These are phyloP conservation scores for Odontarrhena argentea DNA, from an alignment of 345 rosid genomes.

Conservation along the genomic window DNA sequence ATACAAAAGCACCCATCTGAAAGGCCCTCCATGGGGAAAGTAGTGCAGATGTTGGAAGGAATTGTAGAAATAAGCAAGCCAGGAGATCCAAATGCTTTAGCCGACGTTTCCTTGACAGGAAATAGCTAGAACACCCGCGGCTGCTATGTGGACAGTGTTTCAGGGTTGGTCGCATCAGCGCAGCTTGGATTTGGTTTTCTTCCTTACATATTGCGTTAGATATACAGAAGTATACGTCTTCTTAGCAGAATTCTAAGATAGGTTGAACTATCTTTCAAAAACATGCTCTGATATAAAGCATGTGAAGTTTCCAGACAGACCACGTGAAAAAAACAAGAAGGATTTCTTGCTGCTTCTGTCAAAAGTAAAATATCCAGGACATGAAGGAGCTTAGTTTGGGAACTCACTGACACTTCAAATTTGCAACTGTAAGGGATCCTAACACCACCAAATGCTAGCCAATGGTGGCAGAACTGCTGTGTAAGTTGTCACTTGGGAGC, in stretches of 20 bases:
- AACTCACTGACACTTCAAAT: too few species aligned
- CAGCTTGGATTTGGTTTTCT: background rate
- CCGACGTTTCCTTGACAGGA: constrained; percentile 23
- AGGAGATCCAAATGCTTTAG: constrained; percentile 47
- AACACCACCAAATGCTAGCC: constrained; percentile 34
- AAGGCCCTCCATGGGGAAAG: constrained; percentile 61
- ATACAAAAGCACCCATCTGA: constrained; percentile 56
- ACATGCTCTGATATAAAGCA: background rate
- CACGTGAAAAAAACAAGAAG: too few species aligned
- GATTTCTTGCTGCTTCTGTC: too few species aligned
- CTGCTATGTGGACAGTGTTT: background rate
- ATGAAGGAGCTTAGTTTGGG: too few species aligned
- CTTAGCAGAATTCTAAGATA: background rate
- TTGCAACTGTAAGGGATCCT: too few species aligned
- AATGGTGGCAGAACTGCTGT: constrained; percentile 60
- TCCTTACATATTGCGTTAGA: too few species aligned
- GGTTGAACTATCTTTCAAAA: background rate
- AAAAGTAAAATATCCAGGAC: too few species aligned
- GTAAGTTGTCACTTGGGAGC: constrained; percentile 62
- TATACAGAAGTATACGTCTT: too few species aligned
- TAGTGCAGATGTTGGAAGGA: constrained; percentile 68
- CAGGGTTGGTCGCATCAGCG: constrained; percentile 29
- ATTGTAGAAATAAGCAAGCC: constrained; percentile 52
- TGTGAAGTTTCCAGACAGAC: too few species aligned
- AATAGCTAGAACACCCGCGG: background rate